Evolutionary conservation across 2,329 filamentous ascomycete genomes (phyloP), one percentile per base, ranked within the genome.

Genomic region (Botrytis pseudocinerea): DNA sequence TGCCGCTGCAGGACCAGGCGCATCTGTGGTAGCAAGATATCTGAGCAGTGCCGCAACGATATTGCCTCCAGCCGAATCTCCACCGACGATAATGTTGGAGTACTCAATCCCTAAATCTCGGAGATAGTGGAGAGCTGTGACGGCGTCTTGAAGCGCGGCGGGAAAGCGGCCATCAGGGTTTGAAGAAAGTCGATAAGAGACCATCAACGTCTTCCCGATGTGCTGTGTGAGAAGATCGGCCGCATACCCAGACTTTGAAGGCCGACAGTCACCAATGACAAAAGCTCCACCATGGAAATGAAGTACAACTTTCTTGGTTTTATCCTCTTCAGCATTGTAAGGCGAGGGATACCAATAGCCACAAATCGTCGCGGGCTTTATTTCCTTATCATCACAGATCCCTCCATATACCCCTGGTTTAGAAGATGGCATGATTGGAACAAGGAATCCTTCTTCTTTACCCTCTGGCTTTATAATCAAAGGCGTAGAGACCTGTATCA

Each of bases 271-370:
- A 64, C 83, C 84, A 32, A 82, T 78, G 2, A 85, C 82, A 76
- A 82, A 87, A 2, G 83, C 85, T 65, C 85, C 85, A 25, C 69
- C 69, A 28, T 87, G 85, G 71, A 86, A 80, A 74, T 87, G 85
- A 8, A 86, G 78, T 12, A 85, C 77, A 4, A 86, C 81, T n/a
- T 51, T 69, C n/a, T 69, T 73, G 25, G 62, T 44, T 40, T 61
- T 61, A 25, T 69, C 64, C 32, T 63, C 32, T 4, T 57, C 54
- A 10, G 44, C 71, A 4, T 59, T 68, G 32, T 48, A 65, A 18
- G 40, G 57, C 20, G 68, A 61, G 14, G 35, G n/a, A 61, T 57
- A 57, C 51, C 51, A 38, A n/a, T 18, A 60, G 51, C 51, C 51
- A 32, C 51, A 57, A 18, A 57, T 48, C 22, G 40, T 35, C 12